phyloP scores from a whole-genome alignment of 768 basidiomycete species.

The Suillus tomentosus region DNA sequence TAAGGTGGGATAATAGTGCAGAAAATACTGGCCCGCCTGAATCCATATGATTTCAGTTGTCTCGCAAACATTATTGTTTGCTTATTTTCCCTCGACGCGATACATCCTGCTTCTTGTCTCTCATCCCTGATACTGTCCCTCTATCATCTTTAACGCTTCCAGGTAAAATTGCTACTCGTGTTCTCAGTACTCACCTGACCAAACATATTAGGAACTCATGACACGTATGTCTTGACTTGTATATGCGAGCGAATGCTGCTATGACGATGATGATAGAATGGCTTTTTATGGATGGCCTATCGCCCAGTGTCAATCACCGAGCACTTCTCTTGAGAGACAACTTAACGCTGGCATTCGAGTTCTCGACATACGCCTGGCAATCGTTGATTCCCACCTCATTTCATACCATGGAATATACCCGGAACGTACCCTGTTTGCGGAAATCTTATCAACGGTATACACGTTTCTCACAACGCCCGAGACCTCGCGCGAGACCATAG shows the following conservation, averaged over 20 bases:
- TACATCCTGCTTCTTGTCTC: conserved; percentile 55
- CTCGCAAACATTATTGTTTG: conserved; percentile 46
- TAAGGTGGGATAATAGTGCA: conserved; percentile 40
- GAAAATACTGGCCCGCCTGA: neutral
- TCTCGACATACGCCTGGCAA: conserved; percentile 78
- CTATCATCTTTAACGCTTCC: conserved; percentile 80
- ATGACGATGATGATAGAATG: conserved; percentile 41
- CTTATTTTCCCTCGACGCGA: conserved; percentile 63
- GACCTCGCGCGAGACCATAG: conserved; percentile 69
- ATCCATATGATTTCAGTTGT: conserved; percentile 38
- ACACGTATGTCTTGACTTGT: conserved; percentile 50
- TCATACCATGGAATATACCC: conserved; percentile 83
- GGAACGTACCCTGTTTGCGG: conserved; percentile 64
- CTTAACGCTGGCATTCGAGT: conserved; percentile 78
- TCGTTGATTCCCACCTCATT: conserved; percentile 61
- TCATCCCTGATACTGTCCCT: conserved; percentile 65
- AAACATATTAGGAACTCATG: conserved; percentile 56
- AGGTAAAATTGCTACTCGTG: conserved; percentile 46
- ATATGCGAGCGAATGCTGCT: conserved; percentile 3
- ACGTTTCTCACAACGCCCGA: conserved; percentile 60
- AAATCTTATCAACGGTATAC: conserved; percentile 62
- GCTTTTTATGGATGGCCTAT: conserved; percentile 85
- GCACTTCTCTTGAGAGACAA: conserved; percentile 65
- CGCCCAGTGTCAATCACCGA: conserved; percentile 79
- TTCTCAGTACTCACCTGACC: conserved; percentile 15